A percentile compares a stretch with the other conserved stretches of the same genome.
phyloP scores from a whole-genome alignment of 345 rosid species.

The Murraya koenigii region DNA sequence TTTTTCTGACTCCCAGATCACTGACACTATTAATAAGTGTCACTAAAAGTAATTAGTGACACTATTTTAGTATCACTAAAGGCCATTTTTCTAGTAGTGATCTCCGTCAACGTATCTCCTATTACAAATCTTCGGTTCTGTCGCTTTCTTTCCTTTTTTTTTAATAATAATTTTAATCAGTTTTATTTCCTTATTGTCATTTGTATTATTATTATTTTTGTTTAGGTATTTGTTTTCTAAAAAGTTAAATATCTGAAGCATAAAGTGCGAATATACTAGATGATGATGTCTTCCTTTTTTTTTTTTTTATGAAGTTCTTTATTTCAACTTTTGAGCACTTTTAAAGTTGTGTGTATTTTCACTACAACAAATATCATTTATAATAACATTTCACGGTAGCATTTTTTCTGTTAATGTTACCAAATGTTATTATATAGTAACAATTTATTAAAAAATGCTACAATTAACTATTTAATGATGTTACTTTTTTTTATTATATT shows the following conservation, averaged over 20 bases:
- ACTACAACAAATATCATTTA: too few relatives aligned
- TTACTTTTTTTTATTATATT: too few relatives aligned
- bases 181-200: not conserved
- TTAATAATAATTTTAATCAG: not conserved
- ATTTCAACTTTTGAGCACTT: not conserved
- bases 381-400: too few relatives aligned
- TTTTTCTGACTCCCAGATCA: too few relatives aligned
- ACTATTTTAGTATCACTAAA: too few relatives aligned
- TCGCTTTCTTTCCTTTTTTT: not conserved
- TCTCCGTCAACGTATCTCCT: constrained; percentile 54
- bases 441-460: too few relatives aligned
- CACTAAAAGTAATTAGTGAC: too few relatives aligned
- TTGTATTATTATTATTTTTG: not conserved
- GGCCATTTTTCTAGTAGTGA: too few relatives aligned
- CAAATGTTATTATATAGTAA: too few relatives aligned
- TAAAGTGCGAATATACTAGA: not conserved
- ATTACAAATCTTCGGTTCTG: constrained; percentile 80
- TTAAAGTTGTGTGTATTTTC: not conserved
- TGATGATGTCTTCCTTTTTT: too few relatives aligned
- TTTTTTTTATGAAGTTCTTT: not conserved
- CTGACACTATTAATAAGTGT: too few relatives aligned
- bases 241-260: not conserved
- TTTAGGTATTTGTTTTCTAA: not conserved
- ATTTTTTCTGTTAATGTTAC: not conserved
- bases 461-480: too few relatives aligned